phyloP scores from a whole-genome alignment of 2,329 filamentous ascomycete species.

The Graphilbum sp. region DNA sequence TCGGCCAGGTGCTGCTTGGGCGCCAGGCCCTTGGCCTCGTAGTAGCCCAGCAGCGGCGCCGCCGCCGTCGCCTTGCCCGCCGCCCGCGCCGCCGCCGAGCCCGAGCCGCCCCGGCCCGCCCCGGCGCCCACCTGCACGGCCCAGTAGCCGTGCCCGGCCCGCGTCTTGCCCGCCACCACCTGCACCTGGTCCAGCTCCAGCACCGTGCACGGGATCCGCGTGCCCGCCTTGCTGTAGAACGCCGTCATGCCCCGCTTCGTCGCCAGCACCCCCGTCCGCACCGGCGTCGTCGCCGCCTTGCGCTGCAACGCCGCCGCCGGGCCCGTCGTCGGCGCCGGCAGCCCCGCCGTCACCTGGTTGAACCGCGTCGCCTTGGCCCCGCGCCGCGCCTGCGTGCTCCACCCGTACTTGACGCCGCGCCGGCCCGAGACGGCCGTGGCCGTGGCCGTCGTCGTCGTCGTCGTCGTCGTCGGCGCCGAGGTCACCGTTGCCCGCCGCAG shows the following conservation, averaged over 20 bases:
- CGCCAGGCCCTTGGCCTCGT: slow-evolving; percentile 61
- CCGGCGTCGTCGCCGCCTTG: slow-evolving; percentile 39
- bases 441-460: slow-evolving; percentile 1
- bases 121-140: slow-evolving; percentile 82
- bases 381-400: slow-evolving; percentile 32
- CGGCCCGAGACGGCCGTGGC: slow-evolving; percentile 10
- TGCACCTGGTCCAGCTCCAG: slow-evolving; percentile 87
- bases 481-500: slow-evolving; percentile 5
- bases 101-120: slow-evolving; percentile 33
- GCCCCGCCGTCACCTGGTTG: slow-evolving; percentile 40
- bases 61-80: slow-evolving; percentile 50
- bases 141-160: slow-evolving; percentile 71
- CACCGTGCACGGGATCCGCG: slow-evolving; percentile 73
- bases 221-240: slow-evolving; percentile 65
- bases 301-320: slow-evolving; percentile 45
- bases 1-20: slow-evolving; percentile 75
- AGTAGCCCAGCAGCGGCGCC: slow-evolving; percentile 77
- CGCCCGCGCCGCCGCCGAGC: slow-evolving; percentile 21
- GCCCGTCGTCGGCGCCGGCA: slow-evolving; percentile 39
- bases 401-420: slow-evolving; percentile 42
- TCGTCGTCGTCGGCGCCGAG: neutral
- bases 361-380: slow-evolving; percentile 39
- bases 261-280: slow-evolving; percentile 68
- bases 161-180: slow-evolving; percentile 74
- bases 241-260: slow-evolving; percentile 95